Conservation (phyloP, 2,329 filamentous ascomycete species). For the Arthroderma sp. region DNA sequence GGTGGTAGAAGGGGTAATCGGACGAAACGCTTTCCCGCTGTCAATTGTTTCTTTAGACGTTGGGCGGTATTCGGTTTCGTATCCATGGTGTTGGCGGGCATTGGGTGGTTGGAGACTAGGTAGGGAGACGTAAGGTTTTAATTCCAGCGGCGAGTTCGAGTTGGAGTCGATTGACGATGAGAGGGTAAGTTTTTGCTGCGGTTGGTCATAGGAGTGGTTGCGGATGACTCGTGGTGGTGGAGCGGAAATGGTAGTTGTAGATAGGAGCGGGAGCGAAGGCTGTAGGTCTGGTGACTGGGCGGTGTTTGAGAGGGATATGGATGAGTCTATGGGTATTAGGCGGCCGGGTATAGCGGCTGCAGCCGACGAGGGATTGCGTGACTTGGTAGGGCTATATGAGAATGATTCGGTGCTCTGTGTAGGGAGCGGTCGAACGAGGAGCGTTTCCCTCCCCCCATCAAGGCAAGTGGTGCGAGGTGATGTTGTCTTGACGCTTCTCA, state of each 20-base stretch:
- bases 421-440: background rate
- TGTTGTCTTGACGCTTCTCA: background rate
- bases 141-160: constrained; percentile 18
- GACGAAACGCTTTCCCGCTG: constrained; percentile 19
- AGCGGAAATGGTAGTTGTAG: background rate
- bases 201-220: background rate
- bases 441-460: background rate
- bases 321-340: background rate
- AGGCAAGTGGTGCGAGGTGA: background rate
- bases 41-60: constrained; percentile 26
- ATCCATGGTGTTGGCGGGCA: constrained; percentile 1
- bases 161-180: constrained; percentile 17
- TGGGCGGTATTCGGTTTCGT: constrained; percentile 9
- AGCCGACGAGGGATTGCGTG: background rate
- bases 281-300: background rate
- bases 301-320: background rate
- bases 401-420: background rate
- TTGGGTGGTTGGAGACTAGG: constrained; percentile 20
- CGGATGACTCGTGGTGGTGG: background rate
- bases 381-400: background rate
- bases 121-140: background rate
- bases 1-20: constrained; percentile 6
- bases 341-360: background rate
- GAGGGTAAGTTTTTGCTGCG: background rate
- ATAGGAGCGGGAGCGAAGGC: background rate